Conservation (phyloP, 2,329 filamentous ascomycete genomes). For the Intubia oerlemansii region DNA sequence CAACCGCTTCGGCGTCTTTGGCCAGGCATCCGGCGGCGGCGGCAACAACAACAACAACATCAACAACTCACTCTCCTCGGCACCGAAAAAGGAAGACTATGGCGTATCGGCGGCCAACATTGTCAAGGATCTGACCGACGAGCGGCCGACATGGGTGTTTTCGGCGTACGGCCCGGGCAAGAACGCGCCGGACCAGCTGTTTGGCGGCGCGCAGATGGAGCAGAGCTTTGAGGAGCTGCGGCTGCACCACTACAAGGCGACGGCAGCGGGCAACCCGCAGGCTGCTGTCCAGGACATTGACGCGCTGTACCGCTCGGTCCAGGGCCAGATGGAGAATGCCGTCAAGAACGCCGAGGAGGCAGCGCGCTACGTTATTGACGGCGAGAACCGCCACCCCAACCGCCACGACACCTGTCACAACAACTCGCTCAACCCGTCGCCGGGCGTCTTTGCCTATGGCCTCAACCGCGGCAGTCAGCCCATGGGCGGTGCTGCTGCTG, state of each 20-base stretch:
- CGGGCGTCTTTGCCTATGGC: constrained; percentile 22
- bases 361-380: constrained; percentile 43
- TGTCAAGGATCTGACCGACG: constrained; percentile 42
- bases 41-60: neutral
- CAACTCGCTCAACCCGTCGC: constrained; percentile 19
- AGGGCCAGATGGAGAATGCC: constrained; percentile 52
- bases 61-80: neutral
- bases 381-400: constrained; percentile 53
- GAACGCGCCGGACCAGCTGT: constrained; percentile 61
- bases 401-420: constrained; percentile 40
- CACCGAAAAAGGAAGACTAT: constrained; percentile 15
- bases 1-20: constrained; percentile 33
- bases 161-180: constrained; percentile 66
- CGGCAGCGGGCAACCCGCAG: constrained; percentile 35
- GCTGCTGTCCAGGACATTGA: constrained; percentile 36
- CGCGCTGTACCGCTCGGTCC: constrained; percentile 38
- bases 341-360: constrained; percentile 51
- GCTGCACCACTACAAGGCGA: constrained; percentile 43
- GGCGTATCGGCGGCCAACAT: constrained; percentile 37
- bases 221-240: constrained; percentile 79
- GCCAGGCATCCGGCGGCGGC: constrained; percentile 5
- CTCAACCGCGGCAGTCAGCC: constrained; percentile 9
- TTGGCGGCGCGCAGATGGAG: constrained; percentile 59
- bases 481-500: too few species aligned
- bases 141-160: constrained; percentile 66